phyloP scores from a whole-genome alignment of 306 rosid species.

The Ormosia semicastrata region DNA sequence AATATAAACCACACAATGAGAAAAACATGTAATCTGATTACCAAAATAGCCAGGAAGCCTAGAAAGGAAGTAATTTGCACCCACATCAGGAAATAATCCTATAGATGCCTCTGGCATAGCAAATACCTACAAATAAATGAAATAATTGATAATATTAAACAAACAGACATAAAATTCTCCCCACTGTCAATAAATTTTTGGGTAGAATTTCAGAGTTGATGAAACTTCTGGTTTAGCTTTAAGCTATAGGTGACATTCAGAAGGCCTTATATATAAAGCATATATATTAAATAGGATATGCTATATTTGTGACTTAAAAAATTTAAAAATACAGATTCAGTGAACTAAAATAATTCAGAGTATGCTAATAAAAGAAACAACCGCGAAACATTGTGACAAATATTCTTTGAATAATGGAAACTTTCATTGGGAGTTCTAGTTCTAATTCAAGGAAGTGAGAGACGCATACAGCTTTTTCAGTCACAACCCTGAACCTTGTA shows the following conservation, averaged over 20 bases:
- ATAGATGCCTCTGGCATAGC: slow-evolving; percentile 33
- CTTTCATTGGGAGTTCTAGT: too few species aligned
- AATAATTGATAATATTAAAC: background rate
- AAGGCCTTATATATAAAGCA: background rate
- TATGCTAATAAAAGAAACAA: too few species aligned
- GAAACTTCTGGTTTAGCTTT: background rate
- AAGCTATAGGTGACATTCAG: background rate
- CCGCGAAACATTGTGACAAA: too few species aligned
- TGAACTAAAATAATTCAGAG: too few species aligned
- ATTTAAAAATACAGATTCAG: too few species aligned
- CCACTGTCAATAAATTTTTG: background rate
- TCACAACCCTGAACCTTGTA: slow-evolving; percentile 23
- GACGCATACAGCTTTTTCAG: slow-evolving; percentile 22
- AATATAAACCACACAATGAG: too few species aligned
- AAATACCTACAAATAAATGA: slow-evolving; percentile 7
- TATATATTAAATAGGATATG: too few species aligned
- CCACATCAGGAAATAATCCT: slow-evolving; percentile 26
- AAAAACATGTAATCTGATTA: background rate
- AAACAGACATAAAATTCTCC: too few species aligned
- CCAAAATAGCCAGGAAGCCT: slow-evolving; percentile 29
- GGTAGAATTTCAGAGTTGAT: background rate
- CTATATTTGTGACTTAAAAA: background rate
- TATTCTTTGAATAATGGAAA: too few species aligned
- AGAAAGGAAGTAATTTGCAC: slow-evolving; percentile 33
- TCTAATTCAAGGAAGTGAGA: background rate